These are phyloP conservation scores for Blastocystis sp. DNA, from an alignment of 352 stramenopile species.

Conservation along the genomic window DNA sequence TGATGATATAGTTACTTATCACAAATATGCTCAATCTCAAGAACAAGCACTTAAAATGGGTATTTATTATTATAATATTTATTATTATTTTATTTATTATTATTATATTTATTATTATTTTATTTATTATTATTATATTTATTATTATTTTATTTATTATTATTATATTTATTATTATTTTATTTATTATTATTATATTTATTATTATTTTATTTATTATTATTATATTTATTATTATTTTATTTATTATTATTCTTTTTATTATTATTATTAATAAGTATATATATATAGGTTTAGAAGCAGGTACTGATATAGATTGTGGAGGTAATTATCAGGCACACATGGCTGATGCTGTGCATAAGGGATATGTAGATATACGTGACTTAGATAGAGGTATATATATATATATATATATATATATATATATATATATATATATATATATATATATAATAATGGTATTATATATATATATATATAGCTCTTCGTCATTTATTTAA, in stretches of 20 bases:
- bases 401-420: neutral
- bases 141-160: no score
- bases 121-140: no score
- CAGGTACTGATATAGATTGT: constrained; percentile 65
- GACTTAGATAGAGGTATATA: constrained; percentile 45
- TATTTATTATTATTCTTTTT: no score
- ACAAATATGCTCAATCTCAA: constrained; percentile 54
- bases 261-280: no score
- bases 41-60: constrained; percentile 14
- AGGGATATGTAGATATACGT: constrained; percentile 48
- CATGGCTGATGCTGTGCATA: constrained; percentile 47
- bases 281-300: constrained; percentile 45
- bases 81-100: no score
- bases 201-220: no score
- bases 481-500: constrained; percentile 54
- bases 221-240: no score
- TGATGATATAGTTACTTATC: constrained; percentile 53
- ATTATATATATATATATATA: neutral
- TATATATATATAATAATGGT: no score
- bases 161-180: no score
- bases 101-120: no score
- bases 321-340: constrained; percentile 58
- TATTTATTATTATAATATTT: neutral
- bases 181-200: no score
- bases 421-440: no score